Evolutionary conservation across 2,329 filamentous ascomycete genomes (phyloP).

Genomic region (Monosporascus sp.): DNA sequence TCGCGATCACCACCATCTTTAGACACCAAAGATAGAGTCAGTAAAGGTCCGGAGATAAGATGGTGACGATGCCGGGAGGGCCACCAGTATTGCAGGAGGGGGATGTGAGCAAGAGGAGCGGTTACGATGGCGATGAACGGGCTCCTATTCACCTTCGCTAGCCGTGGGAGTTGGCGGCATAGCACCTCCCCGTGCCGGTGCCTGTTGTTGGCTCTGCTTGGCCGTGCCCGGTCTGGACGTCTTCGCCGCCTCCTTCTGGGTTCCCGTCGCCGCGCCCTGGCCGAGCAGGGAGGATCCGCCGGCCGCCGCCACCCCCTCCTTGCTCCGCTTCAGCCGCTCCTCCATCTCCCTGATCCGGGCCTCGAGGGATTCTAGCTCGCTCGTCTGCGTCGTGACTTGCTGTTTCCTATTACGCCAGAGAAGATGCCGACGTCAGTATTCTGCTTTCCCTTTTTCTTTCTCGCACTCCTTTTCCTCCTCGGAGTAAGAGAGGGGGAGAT

Average conservation of each 20-base stretch:
- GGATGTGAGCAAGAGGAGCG: background rate
- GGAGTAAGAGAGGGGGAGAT: conserved; percentile 1
- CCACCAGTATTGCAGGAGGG: conserved; percentile 19
- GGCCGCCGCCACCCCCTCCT: conserved; percentile 9
- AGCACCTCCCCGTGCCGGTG: conserved; percentile 48
- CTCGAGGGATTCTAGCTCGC: conserved; percentile 83
- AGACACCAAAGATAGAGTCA: conserved; percentile 37
- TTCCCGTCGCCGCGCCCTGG: conserved; percentile 21
- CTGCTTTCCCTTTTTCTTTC: background rate
- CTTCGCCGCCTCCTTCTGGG: conserved; percentile 24
- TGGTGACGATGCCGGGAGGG: conserved; percentile 23
- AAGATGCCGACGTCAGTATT: background rate
- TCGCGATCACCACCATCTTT: conserved; percentile 40
- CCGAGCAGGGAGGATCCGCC: conserved; percentile 16
- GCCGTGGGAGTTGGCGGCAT: conserved; percentile 57
- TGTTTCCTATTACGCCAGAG: conserved; percentile 60
- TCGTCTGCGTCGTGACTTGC: conserved; percentile 65
- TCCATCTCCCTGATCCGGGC: conserved; percentile 81
- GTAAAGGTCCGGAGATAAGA: conserved; percentile 28
- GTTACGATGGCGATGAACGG: conserved; percentile 21
- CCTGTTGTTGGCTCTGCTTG: conserved; percentile 40
- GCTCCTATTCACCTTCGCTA: conserved; percentile 58
- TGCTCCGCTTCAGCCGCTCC: conserved; percentile 56
- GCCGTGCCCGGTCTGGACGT: conserved; percentile 50
- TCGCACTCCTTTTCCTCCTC: background rate